A percentile compares a stretch with the other conserved stretches of the same genome.
Evolutionary conservation across 192 early-diverging fungal genomes (phyloP).

Genomic region (Blastocladiella britannica): DNA sequence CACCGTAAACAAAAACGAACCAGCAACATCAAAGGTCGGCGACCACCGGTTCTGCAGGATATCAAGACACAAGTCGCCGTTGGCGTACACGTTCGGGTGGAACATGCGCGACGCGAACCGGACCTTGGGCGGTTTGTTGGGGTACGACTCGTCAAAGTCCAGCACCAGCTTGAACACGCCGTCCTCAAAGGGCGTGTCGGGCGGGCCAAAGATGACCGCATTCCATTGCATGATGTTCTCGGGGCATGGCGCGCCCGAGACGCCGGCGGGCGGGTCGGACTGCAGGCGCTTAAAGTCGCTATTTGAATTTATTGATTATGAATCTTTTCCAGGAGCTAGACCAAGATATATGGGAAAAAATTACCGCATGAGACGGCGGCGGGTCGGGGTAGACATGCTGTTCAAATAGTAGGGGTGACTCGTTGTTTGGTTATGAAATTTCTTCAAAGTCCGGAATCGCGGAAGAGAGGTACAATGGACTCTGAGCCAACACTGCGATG

Average conservation of each 20-base stretch:
- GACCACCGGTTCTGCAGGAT: slow-evolving; percentile 96
- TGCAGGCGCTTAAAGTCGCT: slow-evolving; percentile 83
- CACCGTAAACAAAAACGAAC: no score
- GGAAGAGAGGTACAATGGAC: no score
- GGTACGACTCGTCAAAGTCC: slow-evolving; percentile 92
- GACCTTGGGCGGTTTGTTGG: slow-evolving; percentile 90
- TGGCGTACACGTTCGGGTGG: slow-evolving; percentile 94
- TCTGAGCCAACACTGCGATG: background rate
- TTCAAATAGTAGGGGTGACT: slow-evolving; percentile 2
- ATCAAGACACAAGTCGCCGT: slow-evolving; percentile 92
- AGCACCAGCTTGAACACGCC: slow-evolving; percentile 86
- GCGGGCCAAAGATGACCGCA: slow-evolving; percentile 95
- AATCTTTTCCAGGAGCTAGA: no score
- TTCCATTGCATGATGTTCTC: slow-evolving; percentile 99
- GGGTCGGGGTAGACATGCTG: slow-evolving; percentile 77
- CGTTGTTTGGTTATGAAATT: no score
- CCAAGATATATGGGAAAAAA: background rate
- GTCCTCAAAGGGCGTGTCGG: slow-evolving; percentile 95
- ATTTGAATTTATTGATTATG: no score
- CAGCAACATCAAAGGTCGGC: slow-evolving; percentile 81
- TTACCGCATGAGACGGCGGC: slow-evolving; percentile 75
- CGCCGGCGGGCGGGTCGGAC: slow-evolving; percentile 65
- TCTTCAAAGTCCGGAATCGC: no score
- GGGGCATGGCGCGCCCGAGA: slow-evolving; percentile 59
- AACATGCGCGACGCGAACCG: slow-evolving; percentile 91